Evolutionary conservation across 2,329 filamentous ascomycete species (phyloP), one percentile per base, ranked within the genome.

Genomic region (Colletotrichum eleusines): DNA sequence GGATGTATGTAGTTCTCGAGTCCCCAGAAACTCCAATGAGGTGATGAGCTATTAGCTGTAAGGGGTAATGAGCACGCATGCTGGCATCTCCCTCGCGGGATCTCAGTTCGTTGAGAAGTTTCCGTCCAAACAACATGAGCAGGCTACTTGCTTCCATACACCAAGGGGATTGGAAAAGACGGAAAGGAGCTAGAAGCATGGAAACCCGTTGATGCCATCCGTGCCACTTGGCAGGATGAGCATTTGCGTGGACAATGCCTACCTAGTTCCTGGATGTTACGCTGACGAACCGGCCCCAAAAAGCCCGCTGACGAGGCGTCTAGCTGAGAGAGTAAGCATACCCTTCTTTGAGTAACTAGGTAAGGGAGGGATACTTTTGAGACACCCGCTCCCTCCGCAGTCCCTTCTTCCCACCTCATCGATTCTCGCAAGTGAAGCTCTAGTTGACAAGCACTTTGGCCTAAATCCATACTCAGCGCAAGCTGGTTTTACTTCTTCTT

Each of bases 251-350:
- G 42, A 38, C 20, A 38, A 53, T 9, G 46, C 46, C 42, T 20
- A 42, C 1, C 6, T 3, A 42, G 18, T 44, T 38, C 46, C 28
- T 50, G 50, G 51, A 40, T 53, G 63, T 35, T 51, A 46, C 42
- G n/a, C 40, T 51, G 42, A 48, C 40, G 58, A 51, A 53, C 16
- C 3, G 31, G 26, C 33, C 20, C 51, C 38, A 40, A 42, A 7
- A 42, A 63, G 60, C 35, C 58, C 53, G 26, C 31, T 71, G 60
- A 59, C 65, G 65, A 71, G 64, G 65, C 55, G 51, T 58, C 38
- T 33, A 26, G 20, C 33, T 31, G 20, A 59, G n/a, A 23, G 40
- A 20, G 16, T 23, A 12, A 54, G 48, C 35, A 26, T 48, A 40
- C 26, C 14, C 33, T 62, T 28, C 20, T 54, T 14, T 14, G 18